phyloP scores from a whole-genome alignment of 805 yeast genomes.

The Candida ficus region DNA sequence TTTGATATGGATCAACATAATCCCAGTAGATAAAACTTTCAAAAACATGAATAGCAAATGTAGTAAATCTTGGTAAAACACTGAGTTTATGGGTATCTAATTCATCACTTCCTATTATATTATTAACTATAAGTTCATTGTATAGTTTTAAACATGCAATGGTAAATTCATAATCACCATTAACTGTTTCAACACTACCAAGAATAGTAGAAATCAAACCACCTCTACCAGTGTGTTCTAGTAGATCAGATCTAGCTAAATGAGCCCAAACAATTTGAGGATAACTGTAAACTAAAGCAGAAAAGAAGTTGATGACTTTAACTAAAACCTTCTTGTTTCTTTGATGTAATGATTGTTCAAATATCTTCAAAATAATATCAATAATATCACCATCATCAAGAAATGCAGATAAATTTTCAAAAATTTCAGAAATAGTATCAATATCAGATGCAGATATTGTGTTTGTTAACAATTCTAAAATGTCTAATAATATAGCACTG shows the following conservation, averaged over 20 bases:
- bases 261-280: slow-evolving; percentile 79
- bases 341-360: slow-evolving; percentile 61
- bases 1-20: slow-evolving; percentile 50
- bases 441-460: slow-evolving; percentile 37
- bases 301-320: slow-evolving; percentile 44
- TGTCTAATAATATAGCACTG: slow-evolving; percentile 39
- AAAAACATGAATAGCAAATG: slow-evolving; percentile 60
- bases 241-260: slow-evolving; percentile 58
- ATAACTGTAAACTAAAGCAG: slow-evolving; percentile 40
- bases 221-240: slow-evolving; percentile 58
- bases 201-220: slow-evolving; percentile 58
- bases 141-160: slow-evolving; percentile 52
- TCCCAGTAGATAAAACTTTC: slow-evolving; percentile 74
- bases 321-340: slow-evolving; percentile 43
- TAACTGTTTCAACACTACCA: slow-evolving; percentile 68
- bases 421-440: slow-evolving; percentile 35
- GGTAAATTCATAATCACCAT: slow-evolving; percentile 63
- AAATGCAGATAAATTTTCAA: slow-evolving; percentile 33
- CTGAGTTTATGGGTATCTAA: slow-evolving; percentile 41
- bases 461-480: slow-evolving; percentile 45
- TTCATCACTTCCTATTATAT: slow-evolving; percentile 35
- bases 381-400: slow-evolving; percentile 54
- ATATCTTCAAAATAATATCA: slow-evolving; percentile 57
- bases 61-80: slow-evolving; percentile 48
- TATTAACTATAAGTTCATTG: slow-evolving; percentile 45